A percentile compares a stretch with the other conserved stretches of the same genome.
These are phyloP conservation scores for Lipomyces oligophaga DNA, from an alignment of 805 yeast genomes.

Conservation along the genomic window DNA sequence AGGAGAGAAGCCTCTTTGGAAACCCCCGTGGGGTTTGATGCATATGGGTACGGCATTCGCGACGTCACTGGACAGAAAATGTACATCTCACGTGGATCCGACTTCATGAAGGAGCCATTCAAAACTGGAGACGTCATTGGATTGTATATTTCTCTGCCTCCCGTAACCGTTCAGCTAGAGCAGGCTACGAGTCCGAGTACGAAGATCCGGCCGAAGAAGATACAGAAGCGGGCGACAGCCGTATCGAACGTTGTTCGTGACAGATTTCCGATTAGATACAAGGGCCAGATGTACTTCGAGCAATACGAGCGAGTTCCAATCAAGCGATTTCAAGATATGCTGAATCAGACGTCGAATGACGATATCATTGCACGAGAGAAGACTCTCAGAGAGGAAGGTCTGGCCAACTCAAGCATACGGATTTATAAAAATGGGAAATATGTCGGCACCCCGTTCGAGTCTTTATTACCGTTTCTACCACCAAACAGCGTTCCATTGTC, in stretches of 20 bases:
- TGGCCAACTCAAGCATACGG: slow-evolving; percentile 53
- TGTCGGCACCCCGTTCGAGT: slow-evolving; percentile 62
- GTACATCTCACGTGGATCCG: slow-evolving; percentile 65
- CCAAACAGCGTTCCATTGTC: slow-evolving; percentile 54
- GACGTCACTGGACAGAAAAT: slow-evolving; percentile 73
- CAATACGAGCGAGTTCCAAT: slow-evolving; percentile 73
- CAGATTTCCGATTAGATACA: slow-evolving; percentile 81
- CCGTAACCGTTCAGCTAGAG: slow-evolving; percentile 29
- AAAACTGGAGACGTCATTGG: slow-evolving; percentile 81
- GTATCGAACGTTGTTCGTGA: slow-evolving; percentile 60
- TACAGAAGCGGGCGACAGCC: neutral
- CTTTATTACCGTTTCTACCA: slow-evolving; percentile 72
- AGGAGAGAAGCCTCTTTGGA: slow-evolving; percentile 85
- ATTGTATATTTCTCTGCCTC: slow-evolving; percentile 66
- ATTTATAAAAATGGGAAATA: slow-evolving; percentile 75
- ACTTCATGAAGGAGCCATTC: slow-evolving; percentile 55
- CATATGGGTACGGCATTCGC: slow-evolving; percentile 86
- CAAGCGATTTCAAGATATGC: slow-evolving; percentile 65
- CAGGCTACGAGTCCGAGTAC: slow-evolving; percentile 1
- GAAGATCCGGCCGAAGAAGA: slow-evolving; percentile 1
- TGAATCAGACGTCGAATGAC: slow-evolving; percentile 44
- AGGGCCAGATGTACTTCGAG: slow-evolving; percentile 73
- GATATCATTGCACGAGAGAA: slow-evolving; percentile 11
- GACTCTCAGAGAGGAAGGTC: slow-evolving; percentile 32
- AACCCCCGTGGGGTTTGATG: slow-evolving; percentile 94